Evolutionary conservation across 2,329 filamentous ascomycete genomes (phyloP), one percentile per base, ranked within the genome.

Genomic region (Claviceps humidiphila): DNA sequence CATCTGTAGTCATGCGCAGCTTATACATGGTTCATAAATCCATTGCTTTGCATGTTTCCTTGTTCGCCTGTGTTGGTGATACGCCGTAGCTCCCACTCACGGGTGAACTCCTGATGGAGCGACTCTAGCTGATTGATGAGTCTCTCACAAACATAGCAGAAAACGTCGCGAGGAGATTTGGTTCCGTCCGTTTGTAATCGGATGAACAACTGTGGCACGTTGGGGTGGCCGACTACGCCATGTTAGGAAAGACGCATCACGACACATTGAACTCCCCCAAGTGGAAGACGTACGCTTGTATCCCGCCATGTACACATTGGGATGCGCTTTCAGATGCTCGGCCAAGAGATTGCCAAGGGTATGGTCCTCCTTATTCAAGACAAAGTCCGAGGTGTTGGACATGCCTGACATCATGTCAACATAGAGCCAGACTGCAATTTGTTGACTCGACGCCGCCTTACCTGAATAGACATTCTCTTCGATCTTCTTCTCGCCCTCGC

Each of bases 301-400:
- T 13, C 86, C 93, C 54, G 90, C 84, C 76, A 97, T 95, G 61
- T 85, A 74, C 60, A 98, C 86, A 65, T 94, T 84, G 17, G 82
- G 79, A 62, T 88, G 85, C 66, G 87, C 83, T 71, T 93, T 83
- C 53, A 98, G 84, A 62, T 91, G 87, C 63, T 88, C 84, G 47
- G 85, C 80, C 53, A 98, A 78, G 52, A 98, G 77, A 68, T 98
- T 96, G 61, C 85, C 93, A 26, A 98, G 80, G 1, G 91, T 96
- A 71, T 96, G 91, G 62, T 98, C 93, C 68, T 98, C 93, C 69
- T 96, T 97, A 71, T 89, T 88, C 71, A 98, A 83, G 54, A 88
- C 82, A 73, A 98, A 98, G 69, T 96, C 87, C 9, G 89, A 87
- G n/a, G 87, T 89, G 66, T 95, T 95, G 22, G 91, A 88, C 66